These are phyloP conservation scores for Dendrostoma leiphaemia DNA, from an alignment of 2,329 filamentous ascomycete genomes.

Conservation along the genomic window DNA sequence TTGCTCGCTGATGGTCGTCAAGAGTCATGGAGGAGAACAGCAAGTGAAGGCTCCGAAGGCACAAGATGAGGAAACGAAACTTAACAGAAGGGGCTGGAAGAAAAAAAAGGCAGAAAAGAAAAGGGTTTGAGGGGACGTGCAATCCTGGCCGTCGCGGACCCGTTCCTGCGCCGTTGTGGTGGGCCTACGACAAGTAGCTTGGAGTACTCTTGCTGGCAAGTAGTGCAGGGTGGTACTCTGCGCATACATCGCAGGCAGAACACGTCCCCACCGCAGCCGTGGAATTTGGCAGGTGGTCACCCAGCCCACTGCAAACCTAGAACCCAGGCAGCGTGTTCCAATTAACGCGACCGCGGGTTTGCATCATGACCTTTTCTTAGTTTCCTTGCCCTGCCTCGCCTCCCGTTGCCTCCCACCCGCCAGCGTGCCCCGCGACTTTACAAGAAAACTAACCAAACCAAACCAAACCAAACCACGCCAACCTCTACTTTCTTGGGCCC, in stretches of 20 bases:
- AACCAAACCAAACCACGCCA: neutral
- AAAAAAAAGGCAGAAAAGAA: neutral
- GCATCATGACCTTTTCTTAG: constrained; percentile 7
- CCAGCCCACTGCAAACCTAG: neutral
- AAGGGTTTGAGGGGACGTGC: neutral
- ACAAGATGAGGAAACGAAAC: too few relatives aligned
- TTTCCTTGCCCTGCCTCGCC: neutral
- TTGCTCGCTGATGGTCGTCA: too few relatives aligned
- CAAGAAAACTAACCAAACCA: neutral
- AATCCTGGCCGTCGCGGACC: constrained; percentile 1
- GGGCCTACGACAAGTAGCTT: neutral
- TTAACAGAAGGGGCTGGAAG: neutral
- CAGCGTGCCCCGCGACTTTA: neutral
- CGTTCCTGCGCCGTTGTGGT: neutral
- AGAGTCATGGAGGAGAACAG: neutral
- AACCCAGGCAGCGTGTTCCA: neutral
- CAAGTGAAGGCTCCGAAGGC: too few relatives aligned
- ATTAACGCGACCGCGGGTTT: constrained; percentile 15
- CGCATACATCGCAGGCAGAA: too few relatives aligned
- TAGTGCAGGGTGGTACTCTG: too few relatives aligned
- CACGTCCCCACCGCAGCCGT: neutral
- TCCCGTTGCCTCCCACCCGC: neutral
- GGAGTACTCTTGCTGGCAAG: neutral
- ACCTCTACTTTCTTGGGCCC: too few relatives aligned
- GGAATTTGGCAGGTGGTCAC: constrained; percentile 7